A percentile compares a stretch with the other conserved stretches of the same genome.
These are phyloP conservation scores for Alternaria sp. DNA, from an alignment of 2,329 filamentous ascomycete genomes.

Conservation along the genomic window DNA sequence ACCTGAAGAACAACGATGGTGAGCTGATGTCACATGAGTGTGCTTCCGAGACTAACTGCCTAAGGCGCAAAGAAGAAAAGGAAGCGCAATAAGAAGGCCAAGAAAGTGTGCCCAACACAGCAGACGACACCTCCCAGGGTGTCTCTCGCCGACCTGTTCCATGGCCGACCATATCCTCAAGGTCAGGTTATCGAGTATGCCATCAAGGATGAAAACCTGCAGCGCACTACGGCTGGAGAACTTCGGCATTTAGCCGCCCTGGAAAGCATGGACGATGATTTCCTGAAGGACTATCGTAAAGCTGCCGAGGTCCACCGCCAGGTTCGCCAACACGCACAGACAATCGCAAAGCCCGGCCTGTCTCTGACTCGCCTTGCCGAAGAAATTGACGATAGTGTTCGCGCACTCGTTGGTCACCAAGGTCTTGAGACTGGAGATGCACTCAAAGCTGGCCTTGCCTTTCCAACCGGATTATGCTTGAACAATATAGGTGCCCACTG, in stretches of 20 bases:
- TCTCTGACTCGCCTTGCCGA: slow-evolving; percentile 80
- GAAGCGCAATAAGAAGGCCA: slow-evolving; percentile 74
- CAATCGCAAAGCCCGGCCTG: slow-evolving; percentile 79
- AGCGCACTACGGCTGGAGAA: slow-evolving; percentile 81
- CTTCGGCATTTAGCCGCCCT: slow-evolving; percentile 71
- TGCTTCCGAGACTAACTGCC: slow-evolving; percentile 17
- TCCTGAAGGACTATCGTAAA: slow-evolving; percentile 80
- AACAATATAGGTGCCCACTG: slow-evolving; percentile 87
- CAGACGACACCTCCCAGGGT: slow-evolving; percentile 80
- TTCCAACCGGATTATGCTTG: slow-evolving; percentile 81
- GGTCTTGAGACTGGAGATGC: slow-evolving; percentile 80
- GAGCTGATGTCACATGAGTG: not conserved
- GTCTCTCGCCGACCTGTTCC: slow-evolving; percentile 74
- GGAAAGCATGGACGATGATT: slow-evolving; percentile 77
- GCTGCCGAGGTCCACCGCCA: slow-evolving; percentile 88
- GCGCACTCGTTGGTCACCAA: slow-evolving; percentile 75
- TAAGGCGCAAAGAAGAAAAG: slow-evolving; percentile 74
- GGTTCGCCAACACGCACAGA: slow-evolving; percentile 81
- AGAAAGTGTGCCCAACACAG: slow-evolving; percentile 63
- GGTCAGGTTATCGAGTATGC: slow-evolving; percentile 78
- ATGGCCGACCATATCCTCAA: slow-evolving; percentile 72
- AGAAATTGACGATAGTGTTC: slow-evolving; percentile 81
- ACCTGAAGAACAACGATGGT: slow-evolving; percentile 39
- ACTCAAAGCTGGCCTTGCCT: slow-evolving; percentile 80
- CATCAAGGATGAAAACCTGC: slow-evolving; percentile 71